phyloP scores from a whole-genome alignment of 129 eudicot genomes.

The Logfia minima region DNA sequence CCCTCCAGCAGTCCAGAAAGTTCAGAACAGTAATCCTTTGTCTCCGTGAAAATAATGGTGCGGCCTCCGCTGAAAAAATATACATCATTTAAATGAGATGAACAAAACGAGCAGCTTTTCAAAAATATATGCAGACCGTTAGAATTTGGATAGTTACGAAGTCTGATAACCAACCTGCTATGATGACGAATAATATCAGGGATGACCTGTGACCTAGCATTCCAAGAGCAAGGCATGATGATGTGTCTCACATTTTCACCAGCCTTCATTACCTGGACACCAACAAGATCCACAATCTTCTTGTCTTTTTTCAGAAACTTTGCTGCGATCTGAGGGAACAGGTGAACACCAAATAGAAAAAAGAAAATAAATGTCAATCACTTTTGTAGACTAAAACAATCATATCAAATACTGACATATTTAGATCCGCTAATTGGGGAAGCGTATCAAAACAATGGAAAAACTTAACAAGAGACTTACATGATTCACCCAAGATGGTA shows the following conservation, averaged over 20 bases:
- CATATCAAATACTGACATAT: neutral
- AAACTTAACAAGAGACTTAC: conserved; percentile 36
- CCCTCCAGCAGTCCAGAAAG: conserved; percentile 84
- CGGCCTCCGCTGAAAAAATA: conserved; percentile 82
- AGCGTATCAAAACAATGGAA: neutral
- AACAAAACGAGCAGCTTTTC: neutral
- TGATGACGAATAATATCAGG: conserved; percentile 96
- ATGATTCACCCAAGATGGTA: conserved; percentile 90
- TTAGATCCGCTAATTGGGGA: neutral
- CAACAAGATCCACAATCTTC: conserved; percentile 85
- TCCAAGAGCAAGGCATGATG: conserved; percentile 76
- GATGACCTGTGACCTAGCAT: conserved; percentile 86
- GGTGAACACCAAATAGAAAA: neutral
- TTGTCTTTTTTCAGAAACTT: conserved; percentile 74
- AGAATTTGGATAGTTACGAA: neutral
- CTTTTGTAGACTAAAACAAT: neutral
- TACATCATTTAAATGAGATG: too few relatives aligned
- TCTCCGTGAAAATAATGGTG: conserved; percentile 87
- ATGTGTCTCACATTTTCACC: conserved; percentile 75
- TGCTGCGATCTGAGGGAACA: conserved; percentile 53
- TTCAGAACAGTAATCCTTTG: conserved; percentile 85
- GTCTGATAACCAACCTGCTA: conserved; percentile 52
- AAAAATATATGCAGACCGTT: neutral
- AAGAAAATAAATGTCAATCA: neutral
- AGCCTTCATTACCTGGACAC: conserved; percentile 79